These are phyloP conservation scores for Penicillium frequentans DNA, from an alignment of 2,329 filamentous ascomycete species.

Conservation along the genomic window DNA sequence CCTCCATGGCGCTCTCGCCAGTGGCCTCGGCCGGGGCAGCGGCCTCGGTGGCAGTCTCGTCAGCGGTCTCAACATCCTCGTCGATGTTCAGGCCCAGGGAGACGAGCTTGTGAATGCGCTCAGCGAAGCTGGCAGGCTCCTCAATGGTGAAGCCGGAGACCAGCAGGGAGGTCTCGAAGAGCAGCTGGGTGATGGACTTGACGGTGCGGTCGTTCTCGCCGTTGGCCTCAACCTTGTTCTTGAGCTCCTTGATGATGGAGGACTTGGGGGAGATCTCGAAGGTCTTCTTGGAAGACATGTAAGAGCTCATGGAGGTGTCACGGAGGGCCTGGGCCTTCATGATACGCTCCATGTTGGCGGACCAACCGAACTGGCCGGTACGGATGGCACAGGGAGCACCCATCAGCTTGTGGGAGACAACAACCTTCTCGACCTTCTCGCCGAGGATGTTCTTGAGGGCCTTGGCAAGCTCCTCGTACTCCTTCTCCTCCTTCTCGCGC, in stretches of 20 bases:
- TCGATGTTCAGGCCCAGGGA: constrained; percentile 97
- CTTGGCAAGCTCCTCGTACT: constrained; percentile 93
- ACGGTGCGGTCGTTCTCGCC: constrained; percentile 98
- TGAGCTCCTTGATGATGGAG: constrained; percentile 96
- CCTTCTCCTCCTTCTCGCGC: constrained; percentile 97
- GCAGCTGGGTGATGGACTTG: constrained; percentile 97
- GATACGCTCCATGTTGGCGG: constrained; percentile 99
- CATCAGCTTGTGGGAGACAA: constrained; percentile 96
- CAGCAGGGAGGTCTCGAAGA: constrained; percentile 97
- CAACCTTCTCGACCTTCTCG: constrained; percentile 99
- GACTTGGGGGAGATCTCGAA: constrained; percentile 99
- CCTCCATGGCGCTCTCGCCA: constrained; percentile 97
- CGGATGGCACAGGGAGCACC: constrained; percentile 96
- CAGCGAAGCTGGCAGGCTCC: constrained; percentile 94
- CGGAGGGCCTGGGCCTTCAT: constrained; percentile 99
- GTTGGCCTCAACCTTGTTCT: constrained; percentile 97
- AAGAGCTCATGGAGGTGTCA: constrained; percentile 98
- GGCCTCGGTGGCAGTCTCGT: constrained; percentile 55
- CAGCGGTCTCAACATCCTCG: constrained; percentile 76
- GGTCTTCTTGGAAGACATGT: constrained; percentile 99
- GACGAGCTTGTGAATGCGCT: constrained; percentile 99
- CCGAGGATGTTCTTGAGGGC: constrained; percentile 98
- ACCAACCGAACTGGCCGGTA: constrained; percentile 99
- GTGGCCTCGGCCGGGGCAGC: constrained; percentile 63
- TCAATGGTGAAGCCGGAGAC: constrained; percentile 99